A percentile compares a stretch with the other conserved stretches of the same genome.
These are phyloP conservation scores for Botrytis squamosa DNA, from an alignment of 2,329 filamentous ascomycete species.

Conservation along the genomic window DNA sequence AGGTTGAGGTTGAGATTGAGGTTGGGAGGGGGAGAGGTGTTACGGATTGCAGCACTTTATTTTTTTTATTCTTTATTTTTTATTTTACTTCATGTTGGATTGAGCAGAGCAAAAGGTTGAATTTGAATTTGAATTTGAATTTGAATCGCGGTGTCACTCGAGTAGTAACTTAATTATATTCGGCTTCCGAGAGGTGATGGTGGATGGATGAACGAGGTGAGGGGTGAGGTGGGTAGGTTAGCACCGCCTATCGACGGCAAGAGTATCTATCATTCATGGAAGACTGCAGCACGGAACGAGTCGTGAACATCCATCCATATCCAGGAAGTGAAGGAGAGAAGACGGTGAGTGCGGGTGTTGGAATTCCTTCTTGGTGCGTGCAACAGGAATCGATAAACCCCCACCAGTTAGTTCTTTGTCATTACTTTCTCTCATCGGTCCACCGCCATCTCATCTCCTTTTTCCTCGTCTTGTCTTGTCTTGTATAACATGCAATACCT, in stretches of 20 bases:
- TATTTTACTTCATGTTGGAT: no score
- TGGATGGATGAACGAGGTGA: background rate
- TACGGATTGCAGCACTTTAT: background rate
- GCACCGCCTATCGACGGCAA: background rate
- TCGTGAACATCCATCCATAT: no score
- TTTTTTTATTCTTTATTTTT: no score
- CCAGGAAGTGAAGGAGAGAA: background rate
- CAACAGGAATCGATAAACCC: background rate
- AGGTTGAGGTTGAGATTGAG: no score
- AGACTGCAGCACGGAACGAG: background rate
- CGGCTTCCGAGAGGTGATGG: background rate
- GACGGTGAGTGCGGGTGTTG: background rate
- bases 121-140: no score
- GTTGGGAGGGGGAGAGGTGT: no score
- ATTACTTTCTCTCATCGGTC: background rate
- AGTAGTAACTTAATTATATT: background rate
- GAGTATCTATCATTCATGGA: background rate
- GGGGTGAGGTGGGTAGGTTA: background rate
- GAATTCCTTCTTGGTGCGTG: background rate
- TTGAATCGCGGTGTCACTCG: background rate
- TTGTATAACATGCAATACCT: background rate
- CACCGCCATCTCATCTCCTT: slow-evolving; percentile 7
- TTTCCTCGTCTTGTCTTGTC: background rate
- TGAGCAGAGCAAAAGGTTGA: no score
- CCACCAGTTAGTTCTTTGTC: slow-evolving; percentile 10